A percentile compares a stretch with the other conserved stretches of the same genome.
Evolutionary conservation across 2,329 filamentous ascomycete species (phyloP).

Genomic region (Colletotrichum karsti): DNA sequence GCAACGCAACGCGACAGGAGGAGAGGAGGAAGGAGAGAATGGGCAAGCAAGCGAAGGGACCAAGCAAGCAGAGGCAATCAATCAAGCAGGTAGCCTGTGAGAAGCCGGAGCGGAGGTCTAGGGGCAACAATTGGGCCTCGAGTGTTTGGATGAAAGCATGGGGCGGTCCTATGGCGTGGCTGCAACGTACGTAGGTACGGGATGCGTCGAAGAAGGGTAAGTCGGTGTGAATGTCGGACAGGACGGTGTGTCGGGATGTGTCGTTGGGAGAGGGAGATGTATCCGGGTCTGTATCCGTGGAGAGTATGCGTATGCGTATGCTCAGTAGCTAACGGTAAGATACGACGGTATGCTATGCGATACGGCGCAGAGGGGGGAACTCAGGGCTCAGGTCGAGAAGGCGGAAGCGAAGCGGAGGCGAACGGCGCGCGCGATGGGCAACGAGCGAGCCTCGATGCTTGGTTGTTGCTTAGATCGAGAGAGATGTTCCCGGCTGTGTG

Average conservation of each 20-base stretch:
- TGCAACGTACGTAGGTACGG: neutral
- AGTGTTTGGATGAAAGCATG: slow-evolving; percentile 29
- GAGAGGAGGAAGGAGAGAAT: slow-evolving; percentile 1
- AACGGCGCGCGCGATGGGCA: slow-evolving; percentile 11
- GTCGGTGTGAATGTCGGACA: slow-evolving; percentile 29
- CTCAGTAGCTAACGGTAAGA: neutral
- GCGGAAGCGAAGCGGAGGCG: slow-evolving; percentile 3
- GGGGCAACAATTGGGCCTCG: slow-evolving; percentile 12
- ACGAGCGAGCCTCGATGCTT: neutral
- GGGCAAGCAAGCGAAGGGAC: neutral
- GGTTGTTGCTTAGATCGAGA: slow-evolving; percentile 21
- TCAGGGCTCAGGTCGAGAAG: neutral
- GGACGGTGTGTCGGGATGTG: slow-evolving; percentile 8
- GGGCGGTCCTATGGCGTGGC: slow-evolving; percentile 11
- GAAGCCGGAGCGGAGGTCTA: slow-evolving; percentile 13
- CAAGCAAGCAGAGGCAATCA: slow-evolving; percentile 5
- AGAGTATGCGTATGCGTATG: neutral
- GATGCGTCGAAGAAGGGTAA: neutral
- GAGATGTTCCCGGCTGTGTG: slow-evolving; percentile 27
- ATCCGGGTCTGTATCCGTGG: neutral
- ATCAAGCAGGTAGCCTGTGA: slow-evolving; percentile 25
- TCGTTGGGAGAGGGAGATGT: neutral
- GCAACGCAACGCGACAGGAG: slow-evolving; percentile 17
- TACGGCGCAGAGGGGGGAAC: neutral
- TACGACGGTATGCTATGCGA: neutral